Conservation (phyloP, 129 eudicot species). For the Mikania micrantha region DNA sequence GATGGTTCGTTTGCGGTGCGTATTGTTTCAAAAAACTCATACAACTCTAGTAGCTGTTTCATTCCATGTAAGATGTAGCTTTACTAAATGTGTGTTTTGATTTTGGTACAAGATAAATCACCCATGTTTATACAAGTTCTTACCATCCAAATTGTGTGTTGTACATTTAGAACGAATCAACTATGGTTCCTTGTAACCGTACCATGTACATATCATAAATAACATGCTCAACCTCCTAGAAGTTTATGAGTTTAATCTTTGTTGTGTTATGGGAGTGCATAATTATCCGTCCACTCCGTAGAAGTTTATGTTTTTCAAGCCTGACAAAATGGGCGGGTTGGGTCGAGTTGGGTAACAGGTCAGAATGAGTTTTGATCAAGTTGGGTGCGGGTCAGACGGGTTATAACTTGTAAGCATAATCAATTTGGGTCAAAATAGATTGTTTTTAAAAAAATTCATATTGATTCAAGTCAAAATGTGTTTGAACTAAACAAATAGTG, state of each 20-base stretch:
- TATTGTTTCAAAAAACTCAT: neutral
- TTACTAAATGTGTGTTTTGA: neutral
- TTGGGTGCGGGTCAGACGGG: too few species aligned
- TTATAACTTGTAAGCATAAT: too few species aligned
- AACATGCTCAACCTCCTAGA: neutral
- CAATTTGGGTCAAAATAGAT: too few species aligned
- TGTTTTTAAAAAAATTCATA: too few species aligned
- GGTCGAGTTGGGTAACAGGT: too few species aligned
- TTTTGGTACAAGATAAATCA: neutral
- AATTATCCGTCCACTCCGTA: neutral
- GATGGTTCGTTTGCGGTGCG: conserved; percentile 2
- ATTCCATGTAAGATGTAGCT: neutral
- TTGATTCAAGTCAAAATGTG: too few species aligned
- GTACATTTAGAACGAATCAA: neutral
- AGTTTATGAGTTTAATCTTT: neutral
- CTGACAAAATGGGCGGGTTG: too few species aligned
- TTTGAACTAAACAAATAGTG: too few species aligned
- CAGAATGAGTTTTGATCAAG: too few species aligned
- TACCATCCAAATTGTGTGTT: neutral
- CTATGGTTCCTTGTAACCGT: neutral
- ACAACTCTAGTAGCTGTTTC: neutral
- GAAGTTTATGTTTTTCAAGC: neutral
- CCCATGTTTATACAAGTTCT: neutral
- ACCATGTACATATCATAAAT: neutral
- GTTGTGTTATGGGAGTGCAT: neutral